Evolutionary conservation across 768 basidiomycete species (phyloP).

Genomic region (Imleria badia): DNA sequence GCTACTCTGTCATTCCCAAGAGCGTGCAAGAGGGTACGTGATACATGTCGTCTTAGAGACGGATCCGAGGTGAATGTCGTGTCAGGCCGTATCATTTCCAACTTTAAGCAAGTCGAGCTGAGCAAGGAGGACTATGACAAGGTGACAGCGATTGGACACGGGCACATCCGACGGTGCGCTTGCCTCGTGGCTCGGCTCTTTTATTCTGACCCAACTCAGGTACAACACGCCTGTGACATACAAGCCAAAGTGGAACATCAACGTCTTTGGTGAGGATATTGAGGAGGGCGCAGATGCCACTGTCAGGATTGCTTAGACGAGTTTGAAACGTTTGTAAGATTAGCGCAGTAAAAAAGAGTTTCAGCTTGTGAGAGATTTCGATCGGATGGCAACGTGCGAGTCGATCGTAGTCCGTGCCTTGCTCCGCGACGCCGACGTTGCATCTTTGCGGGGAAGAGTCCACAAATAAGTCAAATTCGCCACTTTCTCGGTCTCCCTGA

Average conservation of each 20-base stretch:
- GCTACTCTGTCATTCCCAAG: conserved; percentile 85
- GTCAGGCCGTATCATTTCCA: conserved; percentile 63
- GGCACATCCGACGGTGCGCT: conserved; percentile 37
- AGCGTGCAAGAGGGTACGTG: conserved; percentile 57
- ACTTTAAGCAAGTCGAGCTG: conserved; percentile 75
- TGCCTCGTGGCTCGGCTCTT: neutral
- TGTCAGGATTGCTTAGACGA: conserved; percentile 33
- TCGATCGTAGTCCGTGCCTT: neutral
- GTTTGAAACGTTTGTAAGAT: conserved; percentile 1
- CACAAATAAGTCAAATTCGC: conserved; percentile 7
- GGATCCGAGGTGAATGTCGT: neutral
- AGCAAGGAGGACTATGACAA: conserved; percentile 65
- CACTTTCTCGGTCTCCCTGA: neutral
- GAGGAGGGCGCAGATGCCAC: conserved; percentile 43
- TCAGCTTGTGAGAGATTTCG: neutral
- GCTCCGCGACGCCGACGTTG: neutral
- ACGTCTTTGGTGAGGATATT: conserved; percentile 62
- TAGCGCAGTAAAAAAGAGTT: neutral
- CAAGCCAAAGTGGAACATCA: conserved; percentile 65
- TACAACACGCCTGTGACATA: conserved; percentile 66
- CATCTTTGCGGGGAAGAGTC: conserved; percentile 26
- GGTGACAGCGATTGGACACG: conserved; percentile 39
- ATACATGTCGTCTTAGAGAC: neutral
- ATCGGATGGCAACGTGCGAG: neutral
- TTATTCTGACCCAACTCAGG: neutral